Evolutionary conservation across 257 asterid species (phyloP), one percentile per base, ranked within the genome.

Genomic region (Solanum sejunctum): DNA sequence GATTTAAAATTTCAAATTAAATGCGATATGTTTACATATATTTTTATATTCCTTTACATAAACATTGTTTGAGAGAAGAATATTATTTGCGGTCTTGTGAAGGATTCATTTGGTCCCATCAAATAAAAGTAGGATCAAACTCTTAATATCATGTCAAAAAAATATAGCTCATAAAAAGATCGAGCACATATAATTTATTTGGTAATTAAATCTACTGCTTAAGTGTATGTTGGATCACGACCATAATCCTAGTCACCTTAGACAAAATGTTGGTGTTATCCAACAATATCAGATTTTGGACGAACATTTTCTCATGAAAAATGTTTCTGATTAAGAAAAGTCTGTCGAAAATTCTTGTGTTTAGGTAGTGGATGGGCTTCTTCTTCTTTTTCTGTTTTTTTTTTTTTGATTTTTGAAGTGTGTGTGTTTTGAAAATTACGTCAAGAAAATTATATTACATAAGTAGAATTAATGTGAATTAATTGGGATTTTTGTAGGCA

Each of bases 401-500:
- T 57, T 5, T 20, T 57, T 57, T 28, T 28, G 1, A n/a, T 28
- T 28, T 18, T 57, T 36, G 4, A 36, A 10, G 11, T 52, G 12
- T 73, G 16, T 16, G 26, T 23, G 17, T 36, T 32, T 15, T 66
- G 60, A 47, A 36, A 73, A 21, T 13, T 70, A 32, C 66, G 11
- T 36, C 2, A 11, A 17, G 58, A 6, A 45, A 45, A 45, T 73
- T 12, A 47, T 66, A 64, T 7, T 73, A 45, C 41, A 45, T 7
- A 28, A 20, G 21, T 72, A 51, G n/a, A 28, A 69, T 66, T 15
- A 66, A 10, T 43, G 41, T 71, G 60, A 43, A 85, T 86, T 85
- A 72, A 57, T 58, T 58, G 43, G 17, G 32, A 45, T 79, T 23
- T 60, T 54, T 84, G 77, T 73, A 93, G 98, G 84, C 82, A 83